Base-by-base conservation (phyloP, 768 basidiomycete genomes). In the Baorangia bicolor region DNA sequence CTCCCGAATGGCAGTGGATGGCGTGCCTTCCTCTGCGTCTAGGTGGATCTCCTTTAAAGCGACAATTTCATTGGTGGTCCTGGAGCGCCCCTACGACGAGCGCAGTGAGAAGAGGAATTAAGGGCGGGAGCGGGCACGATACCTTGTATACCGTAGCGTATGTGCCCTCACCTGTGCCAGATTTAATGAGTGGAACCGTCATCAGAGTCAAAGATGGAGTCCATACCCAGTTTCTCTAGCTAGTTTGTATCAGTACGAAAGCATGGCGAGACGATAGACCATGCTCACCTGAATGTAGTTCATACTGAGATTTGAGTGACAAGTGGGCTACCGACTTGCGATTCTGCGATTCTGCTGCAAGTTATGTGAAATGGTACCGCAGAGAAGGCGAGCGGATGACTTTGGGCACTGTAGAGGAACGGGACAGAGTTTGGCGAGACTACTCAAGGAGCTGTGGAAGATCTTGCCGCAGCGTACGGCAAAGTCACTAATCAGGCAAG, bases 91-190 rank as follows among this genome's bases (percentile, higher is more conserved):
- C 92, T 94, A 52, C 23, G 18, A 35, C 20, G 38, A 55, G 37
- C 20, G 14, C n/a, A 37, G 25, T 58, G 31, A 59, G 55, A 21
- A 44, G 49, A 37, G 4, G 25, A 30, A 40, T 20, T 18, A 6
- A 30, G 20, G 43, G 44, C 30, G 23, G 9, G 34, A 34, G 46
- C 27, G 28, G 40, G 33, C 4, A 55, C 74, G 33, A 42, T 56
- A 94, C 94, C 85, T 97, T 97, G 83, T 88, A 96, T n/a, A 96
- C 94, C 8, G 93, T 95, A 37, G 94, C 94, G 70, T 96, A 97
- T 34, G 94, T 96, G 51, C 94, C 94, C 77, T 92, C 88, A 64
- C 90, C 89, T 91, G 41, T 27, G 38, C 12, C 49, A 37, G 30
- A 53, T 52, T 46, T 42, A 35, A 33, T 66, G 28, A 59, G 41